Percentiles rank a stretch among this genome's conserved stretches.
These are phyloP conservation scores for Pleurozium schreberi DNA, from an alignment of 225 moss, liverwort and hornwort species.

Conservation along the genomic window DNA sequence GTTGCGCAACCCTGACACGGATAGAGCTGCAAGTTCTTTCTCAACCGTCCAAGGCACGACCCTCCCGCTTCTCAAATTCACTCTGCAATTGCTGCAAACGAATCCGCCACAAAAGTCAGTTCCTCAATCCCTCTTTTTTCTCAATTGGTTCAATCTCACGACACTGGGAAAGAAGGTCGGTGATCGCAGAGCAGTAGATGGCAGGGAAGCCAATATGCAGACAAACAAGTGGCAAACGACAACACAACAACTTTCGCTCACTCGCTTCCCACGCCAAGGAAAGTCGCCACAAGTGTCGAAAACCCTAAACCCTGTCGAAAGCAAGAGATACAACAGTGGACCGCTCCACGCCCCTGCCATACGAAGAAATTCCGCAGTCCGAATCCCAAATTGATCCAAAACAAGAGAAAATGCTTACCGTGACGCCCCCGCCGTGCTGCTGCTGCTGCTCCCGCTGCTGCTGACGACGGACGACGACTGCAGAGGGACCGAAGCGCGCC, in stretches of 20 bases:
- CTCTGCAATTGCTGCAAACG: conserved; percentile 7
- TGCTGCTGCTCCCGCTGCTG: not conserved
- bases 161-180: not conserved
- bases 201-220: not conserved
- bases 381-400: not conserved
- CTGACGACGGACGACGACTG: not conserved
- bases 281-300: not conserved
- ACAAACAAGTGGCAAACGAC: not conserved
- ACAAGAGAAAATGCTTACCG: not conserved
- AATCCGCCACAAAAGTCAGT: not conserved
- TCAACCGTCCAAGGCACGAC: conserved; percentile 2
- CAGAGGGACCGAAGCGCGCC: conserved; percentile 6
- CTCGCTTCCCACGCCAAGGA: not conserved
- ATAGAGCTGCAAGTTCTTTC: conserved; percentile 4
- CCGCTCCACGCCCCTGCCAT: not conserved
- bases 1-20: conserved; percentile 2
- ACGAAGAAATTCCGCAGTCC: not conserved
- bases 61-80: conserved; percentile 5
- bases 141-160: not conserved
- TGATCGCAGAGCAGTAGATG: not conserved
- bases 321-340: not conserved
- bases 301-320: conserved; percentile 24
- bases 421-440: not conserved
- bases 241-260: not conserved
- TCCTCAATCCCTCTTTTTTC: not conserved